Base-by-base conservation (phyloP, 2,329 filamentous ascomycete genomes). In the Trichoderma asperellum region DNA sequence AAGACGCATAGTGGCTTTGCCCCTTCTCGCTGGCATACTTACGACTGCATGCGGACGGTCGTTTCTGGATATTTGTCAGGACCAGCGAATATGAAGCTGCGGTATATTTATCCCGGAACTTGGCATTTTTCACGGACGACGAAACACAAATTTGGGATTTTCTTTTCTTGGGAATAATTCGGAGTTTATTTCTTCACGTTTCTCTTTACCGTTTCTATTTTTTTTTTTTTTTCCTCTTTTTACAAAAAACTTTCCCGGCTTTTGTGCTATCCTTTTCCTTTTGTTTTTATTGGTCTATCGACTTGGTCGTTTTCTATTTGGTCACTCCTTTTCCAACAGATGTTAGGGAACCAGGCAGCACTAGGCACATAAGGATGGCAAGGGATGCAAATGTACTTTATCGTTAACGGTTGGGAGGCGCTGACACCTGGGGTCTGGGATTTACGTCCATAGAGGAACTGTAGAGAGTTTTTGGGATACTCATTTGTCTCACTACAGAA, bases 351-450 rank as follows among this genome's bases (percentile, higher is more conserved):
- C 52, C 55, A 57, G 53, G 29, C 12, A 57, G 59, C 61, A 62
- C 64, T 60, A 43, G 70, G 70, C 53, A 69, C 63, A 71, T 69
- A 65, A 7, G 63, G 70, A 49, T 10, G 37, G 60, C 27, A 49
- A 58, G 56, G 68, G 64, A 59, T 62, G 68, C 40, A 70, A 60
- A 58, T 72, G 71, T 72, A 72, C 70, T 72, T 63, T 72, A 72
- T 55, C 37, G 52, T 55, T 70, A 43, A 37, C 29, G 35, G 43
- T 56, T 65, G 65, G 57, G 58, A 70, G 58, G 57, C 64, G 61
- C 58, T 55, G 63, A 43, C 35, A 59, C 53, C 63, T 53, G 40
- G 18, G 68, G 58, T 62, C 58, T 70, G 56, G 49, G 69, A 57
- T 60, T 43, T 43, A 68, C 68, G 64, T 68, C 55, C 64, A 68